Base-by-base conservation (phyloP, 148 eudicot genomes). In the Cornus controversa region DNA sequence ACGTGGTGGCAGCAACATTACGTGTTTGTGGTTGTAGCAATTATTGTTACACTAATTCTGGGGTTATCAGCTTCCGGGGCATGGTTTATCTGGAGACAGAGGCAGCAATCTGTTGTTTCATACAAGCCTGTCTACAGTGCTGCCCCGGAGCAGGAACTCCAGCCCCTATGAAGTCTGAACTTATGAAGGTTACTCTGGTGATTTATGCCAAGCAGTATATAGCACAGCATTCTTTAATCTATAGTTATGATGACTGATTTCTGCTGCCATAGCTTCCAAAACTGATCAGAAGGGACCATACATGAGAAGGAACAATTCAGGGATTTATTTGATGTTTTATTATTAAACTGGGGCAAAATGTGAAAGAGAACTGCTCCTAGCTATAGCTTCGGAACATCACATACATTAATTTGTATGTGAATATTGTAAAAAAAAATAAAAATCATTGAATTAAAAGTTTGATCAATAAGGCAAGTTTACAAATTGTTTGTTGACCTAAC, bases 131-230 rank as follows among this genome's bases (percentile, higher is more conserved):
- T 93, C 14, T 91, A 87, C 67, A 26, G 88, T 24, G 79, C 72
- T 73, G 78, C 84, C 34, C 81, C 86, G 24, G 94, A 93, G 88
- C 94, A 91, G 83, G 97, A 95, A 88, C 91, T 95, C 67, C 99
- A 95, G 83, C 94, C 96, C 8, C 87, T 85, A 77, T 87, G 79
- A 84, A 18, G 75, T 22, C 0, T 10, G 54, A 40, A 65, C 60
- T 14, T 22, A 3, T 14, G 60, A 6, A 50, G 11, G 53, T 42
- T 34, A 27, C 31, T 37, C 47, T 9, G 34, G 6, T 26, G 15
- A 23, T 36, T 28, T 34, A 40, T 26, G 64, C 64, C 18, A 50
- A 24, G 42, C 45, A 53, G 36, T 25, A 20, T 57, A 66, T 50
- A 69, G 71, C 34, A 66, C 65, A 73, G 31, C 45, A 79, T 22